These are phyloP conservation scores for Botrytis hyacinthi DNA, from an alignment of 2,329 filamentous ascomycete species.

Conservation along the genomic window DNA sequence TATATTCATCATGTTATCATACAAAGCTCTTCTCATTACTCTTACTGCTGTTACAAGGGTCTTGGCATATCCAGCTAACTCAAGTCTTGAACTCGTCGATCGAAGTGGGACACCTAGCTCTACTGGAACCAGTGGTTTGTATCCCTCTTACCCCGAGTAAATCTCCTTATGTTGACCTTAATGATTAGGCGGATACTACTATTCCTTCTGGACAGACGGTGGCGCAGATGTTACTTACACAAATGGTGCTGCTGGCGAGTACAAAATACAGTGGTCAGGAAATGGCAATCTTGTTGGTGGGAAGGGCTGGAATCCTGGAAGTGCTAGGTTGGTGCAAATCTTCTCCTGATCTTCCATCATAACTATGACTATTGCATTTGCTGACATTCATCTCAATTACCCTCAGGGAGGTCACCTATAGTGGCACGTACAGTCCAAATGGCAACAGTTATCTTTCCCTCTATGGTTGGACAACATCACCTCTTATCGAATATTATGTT, in stretches of 20 bases:
- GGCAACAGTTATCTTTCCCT: slow-evolving; percentile 53
- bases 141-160: background rate
- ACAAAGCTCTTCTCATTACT: background rate
- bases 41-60: background rate
- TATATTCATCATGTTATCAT: background rate
- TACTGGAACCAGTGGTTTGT: slow-evolving; percentile 11
- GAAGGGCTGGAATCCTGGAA: slow-evolving; percentile 50
- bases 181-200: slow-evolving; percentile 43
- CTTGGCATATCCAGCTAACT: slow-evolving; percentile 7
- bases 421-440: slow-evolving; percentile 42
- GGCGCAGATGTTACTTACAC: slow-evolving; percentile 50
- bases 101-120: slow-evolving; percentile 13
- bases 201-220: slow-evolving; percentile 60
- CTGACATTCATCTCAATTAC: background rate
- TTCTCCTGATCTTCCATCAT: background rate
- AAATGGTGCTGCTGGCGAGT: slow-evolving; percentile 51
- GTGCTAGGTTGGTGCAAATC: slow-evolving; percentile 26
- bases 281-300: slow-evolving; percentile 49
- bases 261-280: slow-evolving; percentile 50
- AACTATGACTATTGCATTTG: background rate
- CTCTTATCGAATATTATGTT: slow-evolving; percentile 48
- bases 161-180: background rate
- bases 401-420: slow-evolving; percentile 43
- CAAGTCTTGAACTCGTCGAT: background rate
- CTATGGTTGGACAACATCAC: slow-evolving; percentile 53